phyloP scores from a whole-genome alignment of 2,329 filamentous ascomycete genomes.

The Aspergillus sp. region DNA sequence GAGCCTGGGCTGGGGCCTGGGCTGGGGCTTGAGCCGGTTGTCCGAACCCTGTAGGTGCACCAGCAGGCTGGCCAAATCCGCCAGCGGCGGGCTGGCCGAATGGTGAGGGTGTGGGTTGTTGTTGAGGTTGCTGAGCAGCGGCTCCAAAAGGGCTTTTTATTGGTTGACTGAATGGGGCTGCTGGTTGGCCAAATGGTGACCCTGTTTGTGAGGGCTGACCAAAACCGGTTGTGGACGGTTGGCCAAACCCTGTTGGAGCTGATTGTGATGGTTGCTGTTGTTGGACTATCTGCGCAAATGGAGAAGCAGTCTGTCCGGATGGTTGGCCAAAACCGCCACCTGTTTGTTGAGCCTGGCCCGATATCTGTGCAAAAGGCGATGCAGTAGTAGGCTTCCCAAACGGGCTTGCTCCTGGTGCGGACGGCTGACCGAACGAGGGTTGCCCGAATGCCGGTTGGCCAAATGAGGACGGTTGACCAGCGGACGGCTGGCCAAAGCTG shows the following conservation, averaged over 20 bases:
- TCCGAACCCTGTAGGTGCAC: slow-evolving; percentile 2
- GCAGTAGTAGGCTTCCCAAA: slow-evolving; percentile 32
- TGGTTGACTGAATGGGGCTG: slow-evolving; percentile 34
- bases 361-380: slow-evolving; percentile 41
- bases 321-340: slow-evolving; percentile 23
- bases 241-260: slow-evolving; percentile 24
- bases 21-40: slow-evolving; percentile 6
- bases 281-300: slow-evolving; percentile 31
- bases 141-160: slow-evolving; percentile 23
- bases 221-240: slow-evolving; percentile 22
- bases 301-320: slow-evolving; percentile 12
- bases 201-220: slow-evolving; percentile 25
- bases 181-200: slow-evolving; percentile 21
- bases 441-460: slow-evolving; percentile 24
- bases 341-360: slow-evolving; percentile 17
- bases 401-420: slow-evolving; percentile 15
- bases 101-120: slow-evolving; percentile 29
- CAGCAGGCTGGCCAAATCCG: slow-evolving; percentile 16
- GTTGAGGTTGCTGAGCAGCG: slow-evolving; percentile 26
- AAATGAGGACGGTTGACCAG: slow-evolving; percentile 26
- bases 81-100: slow-evolving; percentile 21
- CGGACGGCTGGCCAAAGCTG: slow-evolving; percentile 37
- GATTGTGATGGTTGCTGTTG: slow-evolving; percentile 28
- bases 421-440: slow-evolving; percentile 18
- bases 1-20: slow-evolving; percentile 3